These are phyloP conservation scores for Suillus clintonianus DNA, from an alignment of 768 basidiomycete species.

Conservation along the genomic window DNA sequence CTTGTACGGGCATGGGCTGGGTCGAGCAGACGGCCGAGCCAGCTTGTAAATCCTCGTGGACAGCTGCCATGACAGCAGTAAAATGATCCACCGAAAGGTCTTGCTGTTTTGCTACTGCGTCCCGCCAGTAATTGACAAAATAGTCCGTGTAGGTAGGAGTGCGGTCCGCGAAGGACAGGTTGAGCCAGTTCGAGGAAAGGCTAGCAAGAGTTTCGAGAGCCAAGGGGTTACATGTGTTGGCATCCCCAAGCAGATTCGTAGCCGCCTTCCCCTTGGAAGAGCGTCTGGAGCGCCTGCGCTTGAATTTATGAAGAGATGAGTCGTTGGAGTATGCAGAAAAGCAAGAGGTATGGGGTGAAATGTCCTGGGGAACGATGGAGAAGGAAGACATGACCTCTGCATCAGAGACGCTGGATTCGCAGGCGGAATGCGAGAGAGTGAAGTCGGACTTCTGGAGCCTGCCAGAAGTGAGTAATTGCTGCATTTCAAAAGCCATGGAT, in stretches of 20 bases:
- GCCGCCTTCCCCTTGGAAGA: neutral
- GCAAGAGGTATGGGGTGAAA: neutral
- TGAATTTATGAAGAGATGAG: neutral
- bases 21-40: neutral
- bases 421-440: neutral
- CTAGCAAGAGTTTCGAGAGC: neutral
- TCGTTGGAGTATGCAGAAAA: neutral
- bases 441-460: neutral
- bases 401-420: neutral
- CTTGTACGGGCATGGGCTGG: neutral
- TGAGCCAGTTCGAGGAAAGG: neutral
- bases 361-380: neutral
- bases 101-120: neutral
- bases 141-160: neutral
- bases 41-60: neutral
- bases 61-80: neutral
- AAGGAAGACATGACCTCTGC: neutral
- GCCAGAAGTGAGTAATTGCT: neutral
- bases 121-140: neutral
- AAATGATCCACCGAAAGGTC: neutral
- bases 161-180: neutral
- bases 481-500: neutral
- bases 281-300: neutral
- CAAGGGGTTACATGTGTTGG: neutral
- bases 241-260: neutral